Evolutionary conservation across 2,329 filamentous ascomycete species (phyloP).

Genomic region (Fusarium pseudocircinatum): DNA sequence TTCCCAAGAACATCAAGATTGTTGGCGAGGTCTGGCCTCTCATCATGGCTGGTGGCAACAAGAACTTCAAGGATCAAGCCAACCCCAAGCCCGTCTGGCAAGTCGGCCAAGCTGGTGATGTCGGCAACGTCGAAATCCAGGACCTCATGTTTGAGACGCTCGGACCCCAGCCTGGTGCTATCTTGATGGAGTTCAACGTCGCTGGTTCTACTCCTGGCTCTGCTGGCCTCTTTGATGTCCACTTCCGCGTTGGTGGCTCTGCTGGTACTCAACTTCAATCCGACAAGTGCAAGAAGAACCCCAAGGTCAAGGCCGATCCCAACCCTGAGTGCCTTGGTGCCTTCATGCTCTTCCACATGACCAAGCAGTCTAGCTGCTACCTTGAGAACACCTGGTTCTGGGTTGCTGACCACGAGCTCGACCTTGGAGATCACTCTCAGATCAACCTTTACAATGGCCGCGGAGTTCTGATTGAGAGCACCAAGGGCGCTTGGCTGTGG

Average conservation of each 20-base stretch:
- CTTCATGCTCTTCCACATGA: constrained; percentile 76
- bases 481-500: constrained; percentile 81
- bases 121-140: constrained; percentile 84
- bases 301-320: constrained; percentile 66
- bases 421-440: constrained; percentile 76
- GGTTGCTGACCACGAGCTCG: constrained; percentile 91
- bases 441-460: constrained; percentile 90
- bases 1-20: constrained; percentile 85
- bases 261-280: constrained; percentile 86
- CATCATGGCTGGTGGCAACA: constrained; percentile 81
- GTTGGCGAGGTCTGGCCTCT: constrained; percentile 92
- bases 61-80: constrained; percentile 75
- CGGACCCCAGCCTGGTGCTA: constrained; percentile 85
- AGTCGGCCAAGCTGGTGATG: constrained; percentile 79
- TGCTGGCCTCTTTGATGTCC: constrained; percentile 92
- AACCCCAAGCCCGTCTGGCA: constrained; percentile 89
- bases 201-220: constrained; percentile 72
- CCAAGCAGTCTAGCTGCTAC: constrained; percentile 72
- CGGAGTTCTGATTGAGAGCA: constrained; percentile 81
- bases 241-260: constrained; percentile 90
- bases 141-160: constrained; percentile 87
- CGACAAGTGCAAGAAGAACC: constrained; percentile 81
- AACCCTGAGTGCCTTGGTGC: constrained; percentile 77
- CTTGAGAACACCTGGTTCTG: constrained; percentile 92
- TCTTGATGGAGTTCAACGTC: constrained; percentile 93